A percentile compares a stretch with the other conserved stretches of the same genome.
Evolutionary conservation across 805 yeast genomes (phyloP).

Genomic region (Isabelozyma pseudorhagii): DNA sequence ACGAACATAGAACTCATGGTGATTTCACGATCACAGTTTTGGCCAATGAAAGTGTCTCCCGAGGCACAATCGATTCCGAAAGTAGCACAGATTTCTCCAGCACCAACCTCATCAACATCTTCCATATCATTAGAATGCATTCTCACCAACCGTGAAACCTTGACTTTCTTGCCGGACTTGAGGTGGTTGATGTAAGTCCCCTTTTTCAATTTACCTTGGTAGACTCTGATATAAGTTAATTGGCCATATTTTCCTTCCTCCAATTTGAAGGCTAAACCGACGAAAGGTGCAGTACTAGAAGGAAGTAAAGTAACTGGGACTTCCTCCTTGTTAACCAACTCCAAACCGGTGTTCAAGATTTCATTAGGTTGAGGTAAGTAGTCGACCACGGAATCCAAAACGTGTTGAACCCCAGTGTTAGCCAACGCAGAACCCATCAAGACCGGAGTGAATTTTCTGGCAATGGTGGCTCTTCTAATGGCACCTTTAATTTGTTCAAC

Average conservation of each 20-base stretch:
- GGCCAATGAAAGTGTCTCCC: slow-evolving; percentile 96
- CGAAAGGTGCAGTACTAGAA: slow-evolving; percentile 72
- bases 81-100: slow-evolving; percentile 99
- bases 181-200: slow-evolving; percentile 87
- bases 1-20: slow-evolving; percentile 98
- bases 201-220: slow-evolving; percentile 91
- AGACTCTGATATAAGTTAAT: slow-evolving; percentile 92
- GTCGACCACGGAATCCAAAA: slow-evolving; percentile 92
- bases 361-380: slow-evolving; percentile 95
- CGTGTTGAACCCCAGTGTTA: slow-evolving; percentile 93
- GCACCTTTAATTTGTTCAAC: slow-evolving; percentile 81
- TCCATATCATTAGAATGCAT: slow-evolving; percentile 99
- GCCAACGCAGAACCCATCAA: slow-evolving; percentile 98
- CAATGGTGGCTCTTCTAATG: slow-evolving; percentile 92
- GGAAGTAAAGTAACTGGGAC: slow-evolving; percentile 71
- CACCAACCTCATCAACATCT: slow-evolving; percentile 90
- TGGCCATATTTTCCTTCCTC: slow-evolving; percentile 99
- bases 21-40: slow-evolving; percentile 54
- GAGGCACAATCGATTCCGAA: slow-evolving; percentile 99
- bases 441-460: slow-evolving; percentile 97
- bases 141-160: slow-evolving; percentile 90
- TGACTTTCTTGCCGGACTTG: slow-evolving; percentile 88
- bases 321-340: slow-evolving; percentile 52
- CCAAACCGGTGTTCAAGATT: slow-evolving; percentile 86
- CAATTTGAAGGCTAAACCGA: slow-evolving; percentile 96